Evolutionary conservation across 1,284 basidiomycete genomes (phyloP).

Genomic region (Cryptococcus floricola): DNA sequence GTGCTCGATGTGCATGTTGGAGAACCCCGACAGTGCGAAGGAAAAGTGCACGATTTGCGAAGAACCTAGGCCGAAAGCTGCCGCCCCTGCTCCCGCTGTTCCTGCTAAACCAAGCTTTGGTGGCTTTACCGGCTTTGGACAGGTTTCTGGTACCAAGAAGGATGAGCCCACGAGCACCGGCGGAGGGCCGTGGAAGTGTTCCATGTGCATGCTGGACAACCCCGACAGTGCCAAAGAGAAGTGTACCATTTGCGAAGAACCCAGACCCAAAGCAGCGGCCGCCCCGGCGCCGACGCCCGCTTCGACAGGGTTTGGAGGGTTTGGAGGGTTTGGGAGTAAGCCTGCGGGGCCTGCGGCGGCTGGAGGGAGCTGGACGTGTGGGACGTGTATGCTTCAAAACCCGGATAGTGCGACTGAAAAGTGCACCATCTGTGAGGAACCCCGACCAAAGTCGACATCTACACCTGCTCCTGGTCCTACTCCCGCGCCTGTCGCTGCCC

Average conservation of each 20-base stretch:
- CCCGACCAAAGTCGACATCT: conserved; percentile 27
- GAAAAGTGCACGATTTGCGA: conserved; percentile 58
- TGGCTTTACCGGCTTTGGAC: no score
- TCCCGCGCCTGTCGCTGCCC: neutral
- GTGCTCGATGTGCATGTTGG: conserved; percentile 53
- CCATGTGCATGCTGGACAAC: conserved; percentile 42
- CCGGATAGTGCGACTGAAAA: conserved; percentile 51
- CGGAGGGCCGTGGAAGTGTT: neutral
- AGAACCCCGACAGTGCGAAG: conserved; percentile 52
- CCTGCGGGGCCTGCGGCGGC: neutral
- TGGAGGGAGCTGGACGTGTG: conserved; percentile 52
- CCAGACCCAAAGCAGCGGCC: conserved; percentile 53
- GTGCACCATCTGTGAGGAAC: conserved; percentile 57
- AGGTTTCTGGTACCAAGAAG: no score
- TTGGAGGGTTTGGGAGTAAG: neutral
- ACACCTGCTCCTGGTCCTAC: neutral
- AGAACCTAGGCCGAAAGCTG: conserved; percentile 36
- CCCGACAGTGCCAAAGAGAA: conserved; percentile 51
- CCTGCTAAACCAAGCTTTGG: no score
- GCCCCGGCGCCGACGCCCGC: neutral
- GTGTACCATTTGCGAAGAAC: conserved; percentile 48
- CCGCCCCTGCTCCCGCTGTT: neutral
- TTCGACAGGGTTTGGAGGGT: conserved; percentile 6
- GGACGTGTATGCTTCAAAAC: conserved; percentile 54
- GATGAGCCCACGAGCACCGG: neutral